A percentile compares a stretch with the other conserved stretches of the same genome.
phyloP scores from a whole-genome alignment of 2,329 filamentous ascomycete genomes.

The Hymenoscyphus linearis region DNA sequence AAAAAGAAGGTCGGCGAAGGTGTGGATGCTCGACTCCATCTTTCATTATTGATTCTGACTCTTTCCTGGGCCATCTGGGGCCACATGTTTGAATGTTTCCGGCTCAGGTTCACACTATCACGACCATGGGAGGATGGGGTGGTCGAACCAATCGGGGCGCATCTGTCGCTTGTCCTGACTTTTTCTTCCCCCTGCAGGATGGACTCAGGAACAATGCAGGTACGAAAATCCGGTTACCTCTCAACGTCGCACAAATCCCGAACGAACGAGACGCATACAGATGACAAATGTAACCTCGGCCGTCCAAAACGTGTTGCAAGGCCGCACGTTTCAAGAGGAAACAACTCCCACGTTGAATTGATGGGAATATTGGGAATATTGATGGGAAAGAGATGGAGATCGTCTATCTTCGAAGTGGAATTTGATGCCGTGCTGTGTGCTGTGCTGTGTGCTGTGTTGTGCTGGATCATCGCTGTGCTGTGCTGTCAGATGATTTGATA shows the following conservation, averaged over 20 bases:
- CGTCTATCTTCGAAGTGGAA: too few species aligned
- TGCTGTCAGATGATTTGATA: not conserved
- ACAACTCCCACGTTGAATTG: not conserved
- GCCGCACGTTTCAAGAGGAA: slow-evolving; percentile 4
- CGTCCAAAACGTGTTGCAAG: slow-evolving; percentile 1
- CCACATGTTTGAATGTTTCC: not conserved
- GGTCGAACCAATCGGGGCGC: slow-evolving; percentile 12
- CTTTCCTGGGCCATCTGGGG: not conserved
- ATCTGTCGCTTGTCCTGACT: not conserved
- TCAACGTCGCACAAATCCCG: slow-evolving; percentile 3
- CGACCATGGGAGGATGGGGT: not conserved
- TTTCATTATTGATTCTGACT: not conserved
- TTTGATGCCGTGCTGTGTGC: too few species aligned
- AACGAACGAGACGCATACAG: slow-evolving; percentile 4
- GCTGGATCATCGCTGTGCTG: too few species aligned
- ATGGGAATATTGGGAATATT: not conserved
- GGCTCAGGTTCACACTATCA: not conserved
- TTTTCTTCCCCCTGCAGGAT: not conserved
- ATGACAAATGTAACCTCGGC: slow-evolving; percentile 7
- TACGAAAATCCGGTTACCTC: slow-evolving; percentile 12
- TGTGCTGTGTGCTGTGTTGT: too few species aligned
- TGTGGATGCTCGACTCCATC: not conserved
- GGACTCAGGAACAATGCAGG: slow-evolving; percentile 28
- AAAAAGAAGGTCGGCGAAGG: not conserved
- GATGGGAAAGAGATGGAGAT: not conserved